Conservation (phyloP, 495 filamentous ascomycete species). For the Letharia lupina region DNA sequence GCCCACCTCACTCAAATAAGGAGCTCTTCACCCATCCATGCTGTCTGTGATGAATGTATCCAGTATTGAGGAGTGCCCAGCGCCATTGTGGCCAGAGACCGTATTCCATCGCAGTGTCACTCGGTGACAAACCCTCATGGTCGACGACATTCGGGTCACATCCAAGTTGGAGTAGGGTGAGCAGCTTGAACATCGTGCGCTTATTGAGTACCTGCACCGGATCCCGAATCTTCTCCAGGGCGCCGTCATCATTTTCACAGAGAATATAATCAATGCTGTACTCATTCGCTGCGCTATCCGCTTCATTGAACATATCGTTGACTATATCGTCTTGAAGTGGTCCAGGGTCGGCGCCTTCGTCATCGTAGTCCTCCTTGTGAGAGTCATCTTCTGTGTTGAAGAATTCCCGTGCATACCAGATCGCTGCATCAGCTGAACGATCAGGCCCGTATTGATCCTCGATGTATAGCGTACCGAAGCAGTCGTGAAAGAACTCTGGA, state of each 20-base stretch:
- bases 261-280: not conserved
- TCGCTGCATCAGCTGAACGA: too few species aligned
- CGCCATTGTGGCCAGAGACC: slow-evolving; percentile 5
- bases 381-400: not conserved
- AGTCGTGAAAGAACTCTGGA: not conserved
- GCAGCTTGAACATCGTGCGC: not conserved
- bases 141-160: slow-evolving; percentile 2
- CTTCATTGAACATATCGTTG: not conserved
- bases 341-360: not conserved
- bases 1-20: too few species aligned
- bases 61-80: slow-evolving; percentile 8
- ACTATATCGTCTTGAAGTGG: not conserved
- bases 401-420: not conserved
- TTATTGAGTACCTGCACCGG: not conserved
- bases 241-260: not conserved
- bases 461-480: too few species aligned
- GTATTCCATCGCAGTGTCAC: not conserved
- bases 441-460: too few species aligned
- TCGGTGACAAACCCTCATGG: not conserved
- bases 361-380: not conserved
- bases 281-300: not conserved
- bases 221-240: not conserved
- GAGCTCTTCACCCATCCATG: not conserved
- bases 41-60: not conserved
- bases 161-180: not conserved